Conservation (phyloP, 1,139 yeast species). For the Taphrina wiesneri region DNA sequence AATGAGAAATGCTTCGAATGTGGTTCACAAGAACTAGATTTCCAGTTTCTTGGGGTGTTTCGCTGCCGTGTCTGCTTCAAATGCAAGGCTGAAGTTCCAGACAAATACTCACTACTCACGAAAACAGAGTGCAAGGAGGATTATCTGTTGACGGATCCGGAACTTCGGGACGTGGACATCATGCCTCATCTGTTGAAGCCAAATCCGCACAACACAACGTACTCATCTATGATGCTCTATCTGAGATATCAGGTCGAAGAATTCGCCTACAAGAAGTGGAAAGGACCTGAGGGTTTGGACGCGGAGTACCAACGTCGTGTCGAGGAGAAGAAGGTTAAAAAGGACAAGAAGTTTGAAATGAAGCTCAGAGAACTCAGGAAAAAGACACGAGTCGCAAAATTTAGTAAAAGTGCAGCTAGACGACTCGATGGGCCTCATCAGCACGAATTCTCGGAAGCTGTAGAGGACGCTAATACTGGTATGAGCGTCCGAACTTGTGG, state of each 20-base stretch:
- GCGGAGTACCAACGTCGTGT: conserved; percentile 89
- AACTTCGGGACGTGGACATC: conserved; percentile 66
- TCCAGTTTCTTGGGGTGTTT: conserved; percentile 67
- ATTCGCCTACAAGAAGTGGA: conserved; percentile 93
- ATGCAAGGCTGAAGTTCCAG: conserved; percentile 73
- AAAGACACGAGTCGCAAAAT: conserved; percentile 89
- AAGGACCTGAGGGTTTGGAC: conserved; percentile 82
- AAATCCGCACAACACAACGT: conserved; percentile 88
- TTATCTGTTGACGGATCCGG: conserved; percentile 61
- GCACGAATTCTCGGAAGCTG: conserved; percentile 30
- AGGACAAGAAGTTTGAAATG: conserved; percentile 75
- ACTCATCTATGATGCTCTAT: conserved; percentile 88
- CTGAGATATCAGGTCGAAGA: conserved; percentile 87
- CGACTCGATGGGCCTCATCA: conserved; percentile 34
- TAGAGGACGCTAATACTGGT: conserved; percentile 30
- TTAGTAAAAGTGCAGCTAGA: conserved; percentile 49
- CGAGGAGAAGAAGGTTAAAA: conserved; percentile 64
- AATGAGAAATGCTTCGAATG: conserved; percentile 53
- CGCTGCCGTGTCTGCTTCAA: conserved; percentile 72
- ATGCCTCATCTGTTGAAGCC: conserved; percentile 83
- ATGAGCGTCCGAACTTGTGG: conserved; percentile 31
- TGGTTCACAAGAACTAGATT: conserved; percentile 68
- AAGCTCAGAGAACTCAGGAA: conserved; percentile 82
- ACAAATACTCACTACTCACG: conserved; percentile 84
- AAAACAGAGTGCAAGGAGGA: conserved; percentile 95